Conservation (phyloP, 129 eudicot species). For the Flaveria robusta region DNA sequence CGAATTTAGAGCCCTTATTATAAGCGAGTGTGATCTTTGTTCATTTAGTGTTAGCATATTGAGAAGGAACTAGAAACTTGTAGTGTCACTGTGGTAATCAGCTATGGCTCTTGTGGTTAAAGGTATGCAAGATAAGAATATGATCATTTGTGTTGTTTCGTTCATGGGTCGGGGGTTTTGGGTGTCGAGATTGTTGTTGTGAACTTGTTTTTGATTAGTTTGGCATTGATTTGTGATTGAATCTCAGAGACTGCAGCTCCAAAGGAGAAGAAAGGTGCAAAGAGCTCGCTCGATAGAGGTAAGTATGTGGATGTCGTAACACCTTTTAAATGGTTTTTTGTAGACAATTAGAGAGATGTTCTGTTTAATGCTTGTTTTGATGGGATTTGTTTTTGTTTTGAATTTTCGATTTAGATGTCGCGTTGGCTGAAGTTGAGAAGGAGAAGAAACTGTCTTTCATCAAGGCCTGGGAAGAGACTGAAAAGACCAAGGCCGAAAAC, state of each 20-base stretch:
- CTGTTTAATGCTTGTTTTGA: background rate
- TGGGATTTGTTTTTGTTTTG: background rate
- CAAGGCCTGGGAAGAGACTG: slow-evolving; percentile 95
- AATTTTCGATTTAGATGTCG: slow-evolving; percentile 54
- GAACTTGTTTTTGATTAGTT: slow-evolving; percentile 1
- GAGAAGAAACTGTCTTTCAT: slow-evolving; percentile 78
- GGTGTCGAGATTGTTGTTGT: background rate
- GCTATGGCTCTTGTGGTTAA: slow-evolving; percentile 33
- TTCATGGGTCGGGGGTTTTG: background rate
- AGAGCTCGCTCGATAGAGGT: slow-evolving; percentile 66
- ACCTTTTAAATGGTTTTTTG: background rate
- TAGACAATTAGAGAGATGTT: background rate
- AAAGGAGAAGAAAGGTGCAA: slow-evolving; percentile 49
- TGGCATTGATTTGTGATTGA: background rate
- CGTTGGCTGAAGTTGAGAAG: slow-evolving; percentile 65
- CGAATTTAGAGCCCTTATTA: slow-evolving; percentile 18
- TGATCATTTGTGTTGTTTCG: slow-evolving; percentile 7
- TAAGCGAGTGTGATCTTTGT: slow-evolving; percentile 21
- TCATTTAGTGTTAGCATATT: slow-evolving; percentile 32
- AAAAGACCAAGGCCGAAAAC: slow-evolving; percentile 73
- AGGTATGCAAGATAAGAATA: slow-evolving; percentile 22
- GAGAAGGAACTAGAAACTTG: slow-evolving; percentile 26
- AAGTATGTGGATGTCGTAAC: slow-evolving; percentile 1
- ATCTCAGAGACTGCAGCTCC: slow-evolving; percentile 52
- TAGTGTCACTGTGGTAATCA: background rate